These are phyloP conservation scores for Plenodomus tracheiphilus DNA, from an alignment of 2,329 filamentous ascomycete genomes.

Conservation along the genomic window DNA sequence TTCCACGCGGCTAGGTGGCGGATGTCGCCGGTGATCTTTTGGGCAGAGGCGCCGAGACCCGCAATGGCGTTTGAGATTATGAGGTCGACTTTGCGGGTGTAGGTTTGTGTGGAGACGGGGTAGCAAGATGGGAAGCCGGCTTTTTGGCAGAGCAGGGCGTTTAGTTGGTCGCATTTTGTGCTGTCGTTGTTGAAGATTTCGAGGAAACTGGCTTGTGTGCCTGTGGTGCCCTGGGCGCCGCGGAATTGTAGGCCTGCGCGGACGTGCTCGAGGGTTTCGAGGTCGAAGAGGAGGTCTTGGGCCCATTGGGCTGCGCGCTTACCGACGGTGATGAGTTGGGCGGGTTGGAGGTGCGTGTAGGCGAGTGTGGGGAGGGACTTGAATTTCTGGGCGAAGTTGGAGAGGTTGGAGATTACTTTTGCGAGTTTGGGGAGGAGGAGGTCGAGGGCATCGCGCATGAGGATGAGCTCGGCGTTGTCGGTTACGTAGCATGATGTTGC, in stretches of 20 bases:
- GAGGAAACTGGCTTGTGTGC: conserved; percentile 67
- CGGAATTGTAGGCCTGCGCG: conserved; percentile 73
- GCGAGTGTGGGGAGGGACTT: conserved; percentile 73
- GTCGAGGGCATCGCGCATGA: conserved; percentile 74
- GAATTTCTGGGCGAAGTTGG: conserved; percentile 71
- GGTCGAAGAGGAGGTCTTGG: conserved; percentile 75
- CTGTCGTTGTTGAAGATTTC: conserved; percentile 67
- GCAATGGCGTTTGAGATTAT: conserved; percentile 79
- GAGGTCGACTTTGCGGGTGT: conserved; percentile 81
- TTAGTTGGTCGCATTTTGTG: conserved; percentile 63
- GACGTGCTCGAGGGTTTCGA: conserved; percentile 71
- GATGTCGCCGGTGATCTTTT: conserved; percentile 75
- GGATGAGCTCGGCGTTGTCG: conserved; percentile 54
- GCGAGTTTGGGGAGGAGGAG: conserved; percentile 78
- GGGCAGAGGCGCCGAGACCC: conserved; percentile 76
- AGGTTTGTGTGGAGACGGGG: conserved; percentile 72
- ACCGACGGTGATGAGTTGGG: conserved; percentile 68
- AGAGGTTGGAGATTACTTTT: conserved; percentile 75
- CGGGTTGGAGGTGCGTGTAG: conserved; percentile 74
- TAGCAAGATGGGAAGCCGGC: conserved; percentile 66
- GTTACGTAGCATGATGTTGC: conserved; percentile 34
- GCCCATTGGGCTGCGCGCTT: conserved; percentile 74
- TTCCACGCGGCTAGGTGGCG: conserved; percentile 74
- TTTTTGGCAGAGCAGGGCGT: conserved; percentile 66
- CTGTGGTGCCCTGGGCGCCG: conserved; percentile 57